These are phyloP conservation scores for Cubamyces lactineus DNA, from an alignment of 768 basidiomycete genomes.

Conservation along the genomic window DNA sequence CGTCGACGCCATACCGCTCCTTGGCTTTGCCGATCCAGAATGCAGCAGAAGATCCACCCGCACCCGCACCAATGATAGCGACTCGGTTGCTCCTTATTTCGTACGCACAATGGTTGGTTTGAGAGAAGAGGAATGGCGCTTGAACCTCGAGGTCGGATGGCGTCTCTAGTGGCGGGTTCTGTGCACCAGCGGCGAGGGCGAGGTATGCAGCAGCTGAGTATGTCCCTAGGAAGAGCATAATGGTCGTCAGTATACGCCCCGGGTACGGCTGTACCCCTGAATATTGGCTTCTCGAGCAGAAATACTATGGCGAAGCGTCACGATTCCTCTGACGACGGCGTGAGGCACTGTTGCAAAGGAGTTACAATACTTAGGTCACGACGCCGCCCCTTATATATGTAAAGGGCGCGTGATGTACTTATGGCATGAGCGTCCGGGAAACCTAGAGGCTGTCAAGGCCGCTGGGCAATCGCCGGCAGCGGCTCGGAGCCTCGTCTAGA, in stretches of 20 bases:
- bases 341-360: too few relatives aligned
- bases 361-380: too few relatives aligned
- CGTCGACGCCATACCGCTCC: slow-evolving; percentile 64
- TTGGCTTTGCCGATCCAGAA: slow-evolving; percentile 84
- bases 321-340: too few relatives aligned
- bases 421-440: neutral
- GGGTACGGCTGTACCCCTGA: too few relatives aligned
- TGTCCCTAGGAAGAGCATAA: neutral
- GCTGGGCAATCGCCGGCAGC: too few relatives aligned
- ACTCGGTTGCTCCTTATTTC: slow-evolving; percentile 50
- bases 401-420: neutral
- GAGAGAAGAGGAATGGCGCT: neutral
- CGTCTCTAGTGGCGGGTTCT: neutral
- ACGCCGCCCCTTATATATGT: neutral
- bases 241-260: neutral
- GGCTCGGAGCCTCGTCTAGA: too few relatives aligned
- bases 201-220: neutral
- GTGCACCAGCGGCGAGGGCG: neutral
- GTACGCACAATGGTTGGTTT: neutral
- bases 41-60: slow-evolving; percentile 82
- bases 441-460: too few relatives aligned
- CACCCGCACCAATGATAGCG: slow-evolving; percentile 91
- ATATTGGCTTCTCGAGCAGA: too few relatives aligned
- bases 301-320: too few relatives aligned
- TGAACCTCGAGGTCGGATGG: neutral